These are phyloP conservation scores for Thyridium curvatum DNA, from an alignment of 2,329 filamentous ascomycete species.

Conservation along the genomic window DNA sequence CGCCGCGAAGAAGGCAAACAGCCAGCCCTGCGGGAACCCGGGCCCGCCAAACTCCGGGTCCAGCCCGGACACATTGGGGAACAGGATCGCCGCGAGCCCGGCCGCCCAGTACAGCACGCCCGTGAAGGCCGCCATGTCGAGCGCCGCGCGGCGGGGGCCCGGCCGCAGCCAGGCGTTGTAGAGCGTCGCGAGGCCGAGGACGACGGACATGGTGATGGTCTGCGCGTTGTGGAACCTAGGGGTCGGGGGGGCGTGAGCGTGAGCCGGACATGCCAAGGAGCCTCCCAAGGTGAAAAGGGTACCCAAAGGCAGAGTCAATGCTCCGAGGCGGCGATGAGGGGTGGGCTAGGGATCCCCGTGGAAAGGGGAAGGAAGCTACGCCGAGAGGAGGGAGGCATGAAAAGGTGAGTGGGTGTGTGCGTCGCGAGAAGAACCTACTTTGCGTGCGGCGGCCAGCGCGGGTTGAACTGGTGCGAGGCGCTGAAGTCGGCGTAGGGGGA, in stretches of 20 bases:
- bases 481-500: conserved; percentile 31
- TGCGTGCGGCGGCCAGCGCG: conserved; percentile 37
- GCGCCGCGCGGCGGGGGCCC: conserved; percentile 18
- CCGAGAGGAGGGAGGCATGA: conserved; percentile 2
- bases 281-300: no score
- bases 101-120: conserved; percentile 35
- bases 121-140: conserved; percentile 24
- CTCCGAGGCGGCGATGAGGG: no score
- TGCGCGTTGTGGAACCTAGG: conserved; percentile 33
- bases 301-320: no score
- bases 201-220: conserved; percentile 31
- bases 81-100: conserved; percentile 27
- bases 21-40: conserved; percentile 29
- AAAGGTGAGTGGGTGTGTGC: not conserved
- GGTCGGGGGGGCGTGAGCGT: not conserved
- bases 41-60: conserved; percentile 37
- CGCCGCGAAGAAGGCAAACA: conserved; percentile 20
- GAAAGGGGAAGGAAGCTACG: no score
- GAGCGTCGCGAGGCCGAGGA: conserved; percentile 29
- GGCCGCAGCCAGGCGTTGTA: conserved; percentile 29
- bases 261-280: not conserved
- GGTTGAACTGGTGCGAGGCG: conserved; percentile 34
- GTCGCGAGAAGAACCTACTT: conserved; percentile 23
- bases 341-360: no score
- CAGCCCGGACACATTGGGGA: conserved; percentile 29